These are phyloP conservation scores for Xylaria digitata DNA, from an alignment of 2,329 filamentous ascomycete genomes.

Conservation along the genomic window DNA sequence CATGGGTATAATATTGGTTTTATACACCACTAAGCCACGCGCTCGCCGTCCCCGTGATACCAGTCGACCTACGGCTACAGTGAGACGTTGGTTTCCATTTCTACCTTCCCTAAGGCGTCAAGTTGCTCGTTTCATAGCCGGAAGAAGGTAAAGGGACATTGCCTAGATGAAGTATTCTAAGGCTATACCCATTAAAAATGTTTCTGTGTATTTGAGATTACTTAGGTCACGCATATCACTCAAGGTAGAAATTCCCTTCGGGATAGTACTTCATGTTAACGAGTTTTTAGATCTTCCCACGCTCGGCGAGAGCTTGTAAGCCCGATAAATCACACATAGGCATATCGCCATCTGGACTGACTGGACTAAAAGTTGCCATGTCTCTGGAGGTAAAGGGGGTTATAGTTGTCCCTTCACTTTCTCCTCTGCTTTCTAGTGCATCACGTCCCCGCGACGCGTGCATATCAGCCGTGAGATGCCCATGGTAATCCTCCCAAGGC, in stretches of 20 bases:
- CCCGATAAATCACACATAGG: slow-evolving; percentile 43
- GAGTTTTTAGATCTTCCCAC: slow-evolving; percentile 23
- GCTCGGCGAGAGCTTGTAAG: slow-evolving; percentile 41
- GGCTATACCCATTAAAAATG: neutral
- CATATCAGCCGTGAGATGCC: slow-evolving; percentile 10
- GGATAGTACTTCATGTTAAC: neutral
- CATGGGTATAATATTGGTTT: neutral
- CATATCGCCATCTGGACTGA: slow-evolving; percentile 36
- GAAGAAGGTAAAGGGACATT: neutral
- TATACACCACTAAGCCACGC: neutral
- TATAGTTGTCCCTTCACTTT: slow-evolving; percentile 14
- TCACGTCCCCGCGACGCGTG: slow-evolving; percentile 1
- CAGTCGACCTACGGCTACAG: neutral
- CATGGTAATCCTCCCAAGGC: slow-evolving; percentile 31
- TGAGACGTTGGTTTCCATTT: neutral
- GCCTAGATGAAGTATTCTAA: neutral
- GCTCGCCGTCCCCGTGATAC: neutral
- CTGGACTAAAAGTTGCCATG: slow-evolving; percentile 35
- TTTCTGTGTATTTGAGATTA: neutral
- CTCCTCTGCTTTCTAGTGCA: neutral
- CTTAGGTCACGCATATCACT: neutral
- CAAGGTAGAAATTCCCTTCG: neutral
- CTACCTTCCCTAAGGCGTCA: too few relatives aligned
- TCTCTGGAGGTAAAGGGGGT: slow-evolving; percentile 28
- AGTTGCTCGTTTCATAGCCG: slow-evolving; percentile 2